phyloP scores from a whole-genome alignment of 306 rosid species.

The Lathyrus tuberosus region DNA sequence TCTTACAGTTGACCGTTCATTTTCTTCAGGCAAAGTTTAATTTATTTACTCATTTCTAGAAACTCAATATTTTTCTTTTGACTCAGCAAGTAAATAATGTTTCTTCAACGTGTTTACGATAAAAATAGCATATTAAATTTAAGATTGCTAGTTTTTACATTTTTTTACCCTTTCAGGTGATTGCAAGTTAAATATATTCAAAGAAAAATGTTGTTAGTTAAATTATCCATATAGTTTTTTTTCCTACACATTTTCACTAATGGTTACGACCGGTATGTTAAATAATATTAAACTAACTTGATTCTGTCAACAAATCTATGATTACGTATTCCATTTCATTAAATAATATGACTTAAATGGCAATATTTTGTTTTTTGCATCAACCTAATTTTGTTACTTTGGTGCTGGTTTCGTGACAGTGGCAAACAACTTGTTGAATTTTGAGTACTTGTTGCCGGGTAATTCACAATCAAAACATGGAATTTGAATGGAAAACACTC shows the following conservation, averaged over 20 bases:
- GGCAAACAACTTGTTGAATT: neutral
- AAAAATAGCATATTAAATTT: no score
- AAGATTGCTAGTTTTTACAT: no score
- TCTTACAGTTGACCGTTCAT: no score
- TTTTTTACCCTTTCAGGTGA: no score
- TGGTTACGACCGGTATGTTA: neutral
- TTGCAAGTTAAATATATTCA: no score
- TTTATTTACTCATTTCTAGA: no score
- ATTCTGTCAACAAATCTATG: neutral
- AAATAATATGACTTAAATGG: neutral
- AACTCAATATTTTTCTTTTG: no score
- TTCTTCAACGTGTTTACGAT: no score
- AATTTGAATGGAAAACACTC: neutral
- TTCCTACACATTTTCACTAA: neutral
- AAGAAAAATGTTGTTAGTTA: no score
- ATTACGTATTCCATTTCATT: slow-evolving; percentile 26
- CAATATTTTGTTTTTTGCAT: neutral
- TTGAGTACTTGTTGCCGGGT: neutral
- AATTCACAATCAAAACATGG: neutral
- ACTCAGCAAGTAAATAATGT: no score
- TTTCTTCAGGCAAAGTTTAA: no score
- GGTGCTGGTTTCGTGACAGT: neutral
- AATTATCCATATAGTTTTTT: no score
- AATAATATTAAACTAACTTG: neutral
- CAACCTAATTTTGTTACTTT: neutral